A percentile compares a stretch with the other conserved stretches of the same genome.
These are phyloP conservation scores for Yamadazyma takamatsuzukensis DNA, from an alignment of 805 yeast species.

Conservation along the genomic window DNA sequence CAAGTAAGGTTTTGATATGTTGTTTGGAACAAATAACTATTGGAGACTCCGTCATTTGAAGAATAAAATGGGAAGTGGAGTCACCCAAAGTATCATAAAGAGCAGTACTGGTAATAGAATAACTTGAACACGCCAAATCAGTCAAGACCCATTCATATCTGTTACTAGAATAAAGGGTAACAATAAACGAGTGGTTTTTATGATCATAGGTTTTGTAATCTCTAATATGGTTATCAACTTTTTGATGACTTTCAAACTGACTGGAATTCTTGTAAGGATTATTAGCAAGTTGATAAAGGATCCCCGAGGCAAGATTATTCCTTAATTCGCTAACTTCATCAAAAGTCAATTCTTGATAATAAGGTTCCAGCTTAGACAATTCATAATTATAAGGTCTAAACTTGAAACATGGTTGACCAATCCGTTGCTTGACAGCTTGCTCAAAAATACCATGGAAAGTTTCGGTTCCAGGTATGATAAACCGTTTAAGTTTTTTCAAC, in stretches of 20 bases:
- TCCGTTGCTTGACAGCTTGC: conserved; percentile 17
- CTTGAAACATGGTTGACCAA: conserved; percentile 34
- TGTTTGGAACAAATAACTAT: conserved; percentile 51
- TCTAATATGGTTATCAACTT: conserved; percentile 24
- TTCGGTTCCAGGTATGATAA: conserved; percentile 29
- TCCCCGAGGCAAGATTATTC: conserved; percentile 53
- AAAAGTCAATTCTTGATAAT: conserved; percentile 45
- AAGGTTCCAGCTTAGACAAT: conserved; percentile 23
- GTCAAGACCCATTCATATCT: conserved; percentile 35
- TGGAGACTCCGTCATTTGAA: conserved; percentile 32
- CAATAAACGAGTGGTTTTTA: conserved; percentile 22
- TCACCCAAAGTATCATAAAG: conserved; percentile 40
- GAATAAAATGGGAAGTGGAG: conserved; percentile 29
- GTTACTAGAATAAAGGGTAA: conserved; percentile 32
- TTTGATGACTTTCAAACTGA: conserved; percentile 22
- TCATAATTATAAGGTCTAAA: conserved; percentile 31
- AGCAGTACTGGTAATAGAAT: conserved; percentile 34
- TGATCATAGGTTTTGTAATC: conserved; percentile 25
- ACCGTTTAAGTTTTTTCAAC: conserved; percentile 12
- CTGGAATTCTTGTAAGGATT: conserved; percentile 18
- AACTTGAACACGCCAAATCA: conserved; percentile 32
- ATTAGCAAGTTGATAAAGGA: conserved; percentile 28
- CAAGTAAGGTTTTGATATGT: conserved; percentile 47
- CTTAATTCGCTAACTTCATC: conserved; percentile 40
- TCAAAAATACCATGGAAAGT: conserved; percentile 37